Percentiles rank a stretch among this genome's conserved stretches.
Evolutionary conservation across 352 stramenopile genomes (phyloP).

Genomic region (Phytophthora constricta): DNA sequence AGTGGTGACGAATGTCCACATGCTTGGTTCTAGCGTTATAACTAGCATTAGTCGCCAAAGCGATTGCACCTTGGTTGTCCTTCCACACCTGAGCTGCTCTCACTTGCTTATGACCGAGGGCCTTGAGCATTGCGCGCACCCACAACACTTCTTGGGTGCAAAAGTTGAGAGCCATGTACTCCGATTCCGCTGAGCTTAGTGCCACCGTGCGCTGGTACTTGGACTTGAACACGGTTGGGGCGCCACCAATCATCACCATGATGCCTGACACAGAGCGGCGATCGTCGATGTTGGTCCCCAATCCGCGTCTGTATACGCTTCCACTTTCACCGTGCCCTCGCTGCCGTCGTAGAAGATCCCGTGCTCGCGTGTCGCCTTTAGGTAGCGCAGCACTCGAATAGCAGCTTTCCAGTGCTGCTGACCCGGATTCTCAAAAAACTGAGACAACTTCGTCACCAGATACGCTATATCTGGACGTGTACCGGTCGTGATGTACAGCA

Average conservation of each 20-base stretch:
- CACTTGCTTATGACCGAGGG: not conserved
- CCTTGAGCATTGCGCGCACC: not conserved
- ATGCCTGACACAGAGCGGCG: not conserved
- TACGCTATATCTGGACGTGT: not conserved
- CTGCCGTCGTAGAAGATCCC: not conserved
- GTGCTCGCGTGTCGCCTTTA: not conserved
- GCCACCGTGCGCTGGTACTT: not conserved
- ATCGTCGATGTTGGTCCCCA: not conserved
- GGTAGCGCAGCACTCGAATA: not conserved
- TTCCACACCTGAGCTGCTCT: not conserved
- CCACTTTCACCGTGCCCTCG: not conserved
- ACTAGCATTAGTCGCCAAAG: slow-evolving; percentile 1
- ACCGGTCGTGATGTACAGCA: not conserved
- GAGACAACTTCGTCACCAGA: not conserved
- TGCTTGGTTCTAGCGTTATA: slow-evolving; percentile 9
- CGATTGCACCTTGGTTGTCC: slow-evolving; percentile 8
- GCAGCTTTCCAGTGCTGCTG: not conserved
- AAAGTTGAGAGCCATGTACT: slow-evolving; percentile 4
- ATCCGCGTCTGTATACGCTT: not conserved
- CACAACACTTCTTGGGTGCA: slow-evolving; percentile 1
- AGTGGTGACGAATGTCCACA: slow-evolving; percentile 13
- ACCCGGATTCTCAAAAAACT: not conserved
- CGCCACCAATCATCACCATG: not conserved
- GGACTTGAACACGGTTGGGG: not conserved
- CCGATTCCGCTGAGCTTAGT: slow-evolving; percentile 1